Evolutionary conservation across 2,329 filamentous ascomycete genomes (phyloP), one percentile per base, ranked within the genome.

Genomic region (Xylariaceae sp.): DNA sequence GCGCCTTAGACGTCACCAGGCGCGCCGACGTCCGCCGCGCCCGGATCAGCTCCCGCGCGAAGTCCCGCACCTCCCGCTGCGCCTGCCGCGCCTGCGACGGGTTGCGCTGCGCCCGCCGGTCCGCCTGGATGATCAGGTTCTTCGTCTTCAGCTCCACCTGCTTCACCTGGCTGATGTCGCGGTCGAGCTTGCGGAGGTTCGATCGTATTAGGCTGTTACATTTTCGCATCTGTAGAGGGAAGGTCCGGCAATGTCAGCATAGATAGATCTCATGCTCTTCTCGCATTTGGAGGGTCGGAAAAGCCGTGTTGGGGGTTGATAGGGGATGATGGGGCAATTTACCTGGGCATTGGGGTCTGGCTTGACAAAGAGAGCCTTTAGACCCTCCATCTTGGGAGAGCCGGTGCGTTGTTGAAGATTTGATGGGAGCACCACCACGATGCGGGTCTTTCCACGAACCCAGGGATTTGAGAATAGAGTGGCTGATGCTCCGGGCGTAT

Each of bases 321-420:
- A 20, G 26, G 23, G 56, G 52, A 37, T 43, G 42, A 48, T 52
- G 65, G 80, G 64, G 12, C 14, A 18, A 48, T 47, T 47, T 79
- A 96, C 93, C 83, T 99, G 93, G 61, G 89, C 89, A 75, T 96
- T 89, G 44, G 95, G 95, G 71, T 96, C 93, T 40, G 95, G 93
- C 76, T 91, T 93, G 75, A 87, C 91, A 77, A 98, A 93, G 69
- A 97, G 86, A 56, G 88, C 81, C 74, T 87, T 91, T 72, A 98
- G 81, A 43, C 89, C 84, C 79, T 98, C 91, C 95, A 98, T 98
- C 70, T 66, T 75, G 70, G 65, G 21, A 54, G 23, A 46, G 37
- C 10, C 16, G 19, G 29, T 20, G 18, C 21, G 14, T 12, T 40
- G 46, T 26, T 43, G 14, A 20, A 48, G 21, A 19, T 49, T 44